Percentiles rank a stretch among this genome's conserved stretches.
These are phyloP conservation scores for Conringia planisiliqua DNA, from an alignment of 345 rosid genomes.

Conservation along the genomic window DNA sequence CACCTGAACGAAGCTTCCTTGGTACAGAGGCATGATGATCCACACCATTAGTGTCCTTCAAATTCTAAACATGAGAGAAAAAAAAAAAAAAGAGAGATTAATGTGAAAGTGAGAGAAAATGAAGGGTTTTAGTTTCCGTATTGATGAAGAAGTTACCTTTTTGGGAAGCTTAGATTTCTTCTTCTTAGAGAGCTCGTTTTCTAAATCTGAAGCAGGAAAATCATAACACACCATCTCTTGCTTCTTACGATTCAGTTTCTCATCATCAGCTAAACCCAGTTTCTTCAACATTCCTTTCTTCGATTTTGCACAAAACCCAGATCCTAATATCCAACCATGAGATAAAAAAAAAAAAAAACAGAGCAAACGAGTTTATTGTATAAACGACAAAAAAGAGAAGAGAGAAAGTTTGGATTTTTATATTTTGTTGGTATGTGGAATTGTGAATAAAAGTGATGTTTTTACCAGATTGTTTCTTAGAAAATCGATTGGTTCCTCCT, in stretches of 20 bases:
- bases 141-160: slow-evolving; percentile 39
- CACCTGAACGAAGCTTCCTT: slow-evolving; percentile 95
- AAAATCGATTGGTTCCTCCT: slow-evolving; percentile 52
- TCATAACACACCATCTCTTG: slow-evolving; percentile 48
- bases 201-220: slow-evolving; percentile 29
- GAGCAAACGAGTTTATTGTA: background rate
- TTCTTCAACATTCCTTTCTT: slow-evolving; percentile 55
- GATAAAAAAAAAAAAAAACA: background rate
- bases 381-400: background rate
- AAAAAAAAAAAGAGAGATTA: background rate
- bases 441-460: background rate
- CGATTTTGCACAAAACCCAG: slow-evolving; percentile 45
- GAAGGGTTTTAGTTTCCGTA: background rate
- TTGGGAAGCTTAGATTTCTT: slow-evolving; percentile 54
- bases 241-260: background rate
- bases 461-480: slow-evolving; percentile 49
- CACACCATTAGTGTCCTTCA: slow-evolving; percentile 52
- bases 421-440: slow-evolving; percentile 26
- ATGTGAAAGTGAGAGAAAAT: background rate
- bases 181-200: slow-evolving; percentile 25
- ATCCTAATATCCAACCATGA: slow-evolving; percentile 7
- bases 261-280: slow-evolving; percentile 46
- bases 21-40: slow-evolving; percentile 84
- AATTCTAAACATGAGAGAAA: slow-evolving; percentile 30
- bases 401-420: slow-evolving; percentile 12